Evolutionary conservation across 805 yeast genomes (phyloP).

Genomic region (Candida nanaspora): DNA sequence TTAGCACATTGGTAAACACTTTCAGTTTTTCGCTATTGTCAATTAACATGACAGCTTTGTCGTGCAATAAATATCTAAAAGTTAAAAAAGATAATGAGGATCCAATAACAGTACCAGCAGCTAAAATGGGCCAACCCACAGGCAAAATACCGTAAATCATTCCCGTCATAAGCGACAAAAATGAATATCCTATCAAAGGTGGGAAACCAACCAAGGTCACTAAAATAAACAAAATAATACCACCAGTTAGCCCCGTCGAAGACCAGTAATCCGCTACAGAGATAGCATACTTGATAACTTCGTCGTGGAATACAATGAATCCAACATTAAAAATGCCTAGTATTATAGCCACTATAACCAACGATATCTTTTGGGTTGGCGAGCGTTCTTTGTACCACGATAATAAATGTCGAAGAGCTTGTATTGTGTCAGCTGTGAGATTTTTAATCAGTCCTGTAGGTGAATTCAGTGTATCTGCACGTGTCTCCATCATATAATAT

Average conservation of each 20-base stretch:
- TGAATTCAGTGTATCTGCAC: too few species aligned
- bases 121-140: conserved; percentile 71
- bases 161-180: conserved; percentile 62
- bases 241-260: conserved; percentile 17
- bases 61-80: conserved; percentile 52
- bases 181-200: conserved; percentile 79
- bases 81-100: conserved; percentile 67
- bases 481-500: too few species aligned
- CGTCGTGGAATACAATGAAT: conserved; percentile 28
- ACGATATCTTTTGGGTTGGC: conserved; percentile 3
- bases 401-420: conserved; percentile 1
- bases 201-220: conserved; percentile 77
- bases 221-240: conserved; percentile 38
- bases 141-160: conserved; percentile 72
- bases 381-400: not conserved
- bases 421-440: conserved; percentile 3
- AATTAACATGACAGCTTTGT: conserved; percentile 55
- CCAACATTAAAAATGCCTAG: conserved; percentile 5
- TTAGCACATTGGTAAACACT: conserved; percentile 67
- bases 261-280: conserved; percentile 38
- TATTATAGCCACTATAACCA: conserved; percentile 7
- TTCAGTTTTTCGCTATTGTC: conserved; percentile 56
- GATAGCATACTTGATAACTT: conserved; percentile 31
- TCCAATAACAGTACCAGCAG: conserved; percentile 63
- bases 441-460: conserved; percentile 5